These are phyloP conservation scores for Cladorrhinum sp. DNA, from an alignment of 2,329 filamentous ascomycete species.

Conservation along the genomic window DNA sequence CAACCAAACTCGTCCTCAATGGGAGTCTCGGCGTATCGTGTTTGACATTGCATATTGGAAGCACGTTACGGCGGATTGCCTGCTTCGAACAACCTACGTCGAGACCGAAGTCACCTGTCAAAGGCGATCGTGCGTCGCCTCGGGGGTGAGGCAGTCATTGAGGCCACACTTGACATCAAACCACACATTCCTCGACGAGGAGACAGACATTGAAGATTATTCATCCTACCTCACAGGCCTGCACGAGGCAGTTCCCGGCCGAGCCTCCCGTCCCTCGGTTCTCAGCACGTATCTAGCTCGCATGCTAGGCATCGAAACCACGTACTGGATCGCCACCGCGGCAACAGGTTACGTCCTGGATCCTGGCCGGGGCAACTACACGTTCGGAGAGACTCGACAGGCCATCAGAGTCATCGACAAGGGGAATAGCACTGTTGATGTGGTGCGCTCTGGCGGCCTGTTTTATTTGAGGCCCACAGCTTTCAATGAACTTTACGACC, in stretches of 20 bases:
- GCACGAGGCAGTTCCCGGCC: too few relatives aligned
- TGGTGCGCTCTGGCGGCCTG: not conserved
- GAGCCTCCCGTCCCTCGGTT: too few relatives aligned
- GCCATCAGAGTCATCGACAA: too few relatives aligned
- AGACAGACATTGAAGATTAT: not conserved
- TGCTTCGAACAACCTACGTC: not conserved
- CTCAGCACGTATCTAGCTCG: too few relatives aligned
- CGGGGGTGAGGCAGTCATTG: not conserved
- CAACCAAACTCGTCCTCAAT: too few relatives aligned
- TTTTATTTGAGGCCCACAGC: not conserved
- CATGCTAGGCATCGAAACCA: too few relatives aligned
- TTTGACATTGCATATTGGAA: not conserved
- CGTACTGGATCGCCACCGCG: too few relatives aligned
- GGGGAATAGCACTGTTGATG: too few relatives aligned
- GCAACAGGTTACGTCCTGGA: too few relatives aligned
- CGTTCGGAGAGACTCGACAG: too few relatives aligned
- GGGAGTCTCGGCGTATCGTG: not conserved
- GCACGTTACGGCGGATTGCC: not conserved
- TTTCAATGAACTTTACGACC: constrained; percentile 8
- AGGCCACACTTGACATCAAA: not conserved
- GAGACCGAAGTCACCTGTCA: constrained; percentile 3
- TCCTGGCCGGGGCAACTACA: too few relatives aligned
- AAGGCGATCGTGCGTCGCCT: not conserved
- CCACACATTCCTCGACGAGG: not conserved
- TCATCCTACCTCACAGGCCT: too few relatives aligned